phyloP scores from a whole-genome alignment of 768 basidiomycete species.

The Porpolomopsis calyptriformis region DNA sequence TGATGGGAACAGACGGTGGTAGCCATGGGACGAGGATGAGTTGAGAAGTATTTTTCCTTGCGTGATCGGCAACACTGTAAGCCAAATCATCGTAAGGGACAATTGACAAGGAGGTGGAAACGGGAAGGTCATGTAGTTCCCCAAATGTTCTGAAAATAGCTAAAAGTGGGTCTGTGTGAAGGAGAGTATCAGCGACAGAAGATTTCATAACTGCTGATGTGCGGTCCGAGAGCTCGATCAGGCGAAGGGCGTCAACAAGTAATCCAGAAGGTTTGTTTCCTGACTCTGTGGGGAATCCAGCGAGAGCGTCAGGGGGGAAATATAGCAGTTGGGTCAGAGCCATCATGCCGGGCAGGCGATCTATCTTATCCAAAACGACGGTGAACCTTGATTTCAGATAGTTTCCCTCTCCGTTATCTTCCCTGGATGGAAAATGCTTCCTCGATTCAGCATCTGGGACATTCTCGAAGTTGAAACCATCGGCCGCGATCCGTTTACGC shows the following conservation, averaged over 20 bases:
- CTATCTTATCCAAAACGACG: constrained; percentile 81
- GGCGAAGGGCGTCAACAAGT: constrained; percentile 59
- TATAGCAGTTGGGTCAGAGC: constrained; percentile 50
- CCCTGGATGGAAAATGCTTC: constrained; percentile 7
- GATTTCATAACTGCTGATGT: constrained; percentile 84
- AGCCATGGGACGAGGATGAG: constrained; percentile 82
- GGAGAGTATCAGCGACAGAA: constrained; percentile 52
- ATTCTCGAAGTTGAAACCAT: constrained; percentile 37
- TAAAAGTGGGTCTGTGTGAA: constrained; percentile 63
- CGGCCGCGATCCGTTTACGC: constrained; percentile 38
- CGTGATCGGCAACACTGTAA: constrained; percentile 57
- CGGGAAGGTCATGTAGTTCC: constrained; percentile 53
- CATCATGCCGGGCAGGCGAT: constrained; percentile 86
- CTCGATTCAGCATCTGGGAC: constrained; percentile 30
- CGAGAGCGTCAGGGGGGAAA: neutral
- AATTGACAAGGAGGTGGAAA: constrained; percentile 58
- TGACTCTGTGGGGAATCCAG: neutral
- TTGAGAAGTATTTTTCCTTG: constrained; percentile 46
- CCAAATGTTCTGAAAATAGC: constrained; percentile 71
- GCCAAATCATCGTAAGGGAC: constrained; percentile 71
- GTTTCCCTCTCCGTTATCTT: constrained; percentile 7
- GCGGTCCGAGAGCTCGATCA: constrained; percentile 81
- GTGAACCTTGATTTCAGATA: constrained; percentile 54
- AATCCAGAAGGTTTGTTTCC: neutral
- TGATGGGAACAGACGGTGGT: constrained; percentile 24